A percentile compares a stretch with the other conserved stretches of the same genome.
Conservation (phyloP, 1,284 basidiomycete species). For the Meripilus lineatus region DNA sequence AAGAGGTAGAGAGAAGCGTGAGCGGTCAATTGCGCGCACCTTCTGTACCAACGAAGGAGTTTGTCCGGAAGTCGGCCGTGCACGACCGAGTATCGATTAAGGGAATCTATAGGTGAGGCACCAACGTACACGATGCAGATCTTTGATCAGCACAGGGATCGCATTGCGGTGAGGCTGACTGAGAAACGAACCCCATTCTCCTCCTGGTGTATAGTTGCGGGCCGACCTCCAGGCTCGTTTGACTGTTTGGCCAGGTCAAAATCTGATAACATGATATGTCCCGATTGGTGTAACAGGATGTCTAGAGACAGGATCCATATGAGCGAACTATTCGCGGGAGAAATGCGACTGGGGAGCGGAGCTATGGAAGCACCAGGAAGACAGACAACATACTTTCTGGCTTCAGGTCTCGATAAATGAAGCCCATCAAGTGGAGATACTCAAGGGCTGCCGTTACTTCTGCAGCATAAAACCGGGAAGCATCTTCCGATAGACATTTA, state of each 20-base stretch:
- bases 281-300: slow-evolving; percentile 96
- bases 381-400: slow-evolving; percentile 96
- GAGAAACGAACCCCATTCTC: slow-evolving; percentile 74
- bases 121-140: slow-evolving; percentile 5
- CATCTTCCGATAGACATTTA: slow-evolving; percentile 94
- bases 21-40: slow-evolving; percentile 47
- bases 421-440: slow-evolving; percentile 98
- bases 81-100: slow-evolving; percentile 96
- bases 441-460: slow-evolving; percentile 98
- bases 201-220: slow-evolving; percentile 86
- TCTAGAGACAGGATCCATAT: slow-evolving; percentile 45
- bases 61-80: slow-evolving; percentile 96
- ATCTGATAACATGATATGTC: slow-evolving; percentile 99
- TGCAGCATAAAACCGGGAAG: slow-evolving; percentile 96
- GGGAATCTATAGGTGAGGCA: slow-evolving; percentile 53
- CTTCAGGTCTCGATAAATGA: slow-evolving; percentile 99
- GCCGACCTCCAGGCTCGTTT: slow-evolving; percentile 78
- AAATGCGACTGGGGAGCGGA: slow-evolving; percentile 1
- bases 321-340: not conserved
- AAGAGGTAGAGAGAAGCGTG: slow-evolving; percentile 7
- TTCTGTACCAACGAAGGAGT: slow-evolving; percentile 98
- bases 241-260: slow-evolving; percentile 99
- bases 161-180: no score
- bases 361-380: slow-evolving; percentile 3
- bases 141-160: not conserved